phyloP scores from a whole-genome alignment of 208 protist genomes.

The Phytomonas sp. region DNA sequence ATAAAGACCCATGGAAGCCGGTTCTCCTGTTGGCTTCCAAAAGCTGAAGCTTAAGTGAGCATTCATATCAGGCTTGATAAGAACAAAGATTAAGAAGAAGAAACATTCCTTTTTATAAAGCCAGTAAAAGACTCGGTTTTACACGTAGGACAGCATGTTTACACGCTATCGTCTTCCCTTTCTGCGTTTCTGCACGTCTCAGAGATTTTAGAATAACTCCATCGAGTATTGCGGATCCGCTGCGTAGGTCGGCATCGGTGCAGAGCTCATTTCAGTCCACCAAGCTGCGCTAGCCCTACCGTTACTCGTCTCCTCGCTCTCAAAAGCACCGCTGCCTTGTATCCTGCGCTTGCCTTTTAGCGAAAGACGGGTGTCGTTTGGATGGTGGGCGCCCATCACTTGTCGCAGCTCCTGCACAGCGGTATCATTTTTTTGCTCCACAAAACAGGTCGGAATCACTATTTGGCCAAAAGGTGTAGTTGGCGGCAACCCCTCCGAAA shows the following conservation, averaged over 20 bases:
- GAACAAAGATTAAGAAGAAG: constrained; percentile 6
- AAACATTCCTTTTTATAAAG: constrained; percentile 4
- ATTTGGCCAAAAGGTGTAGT: constrained; percentile 73
- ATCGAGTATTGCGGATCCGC: constrained; percentile 86
- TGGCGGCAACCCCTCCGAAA: constrained; percentile 16
- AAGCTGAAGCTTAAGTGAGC: not conserved
- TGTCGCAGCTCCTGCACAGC: constrained; percentile 80
- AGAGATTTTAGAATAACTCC: constrained; percentile 64
- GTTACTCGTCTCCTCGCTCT: constrained; percentile 9
- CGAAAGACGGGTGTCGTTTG: constrained; percentile 52
- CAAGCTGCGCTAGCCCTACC: constrained; percentile 40
- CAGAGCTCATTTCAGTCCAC: constrained; percentile 80
- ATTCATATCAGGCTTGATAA: not conserved
- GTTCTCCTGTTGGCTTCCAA: not conserved
- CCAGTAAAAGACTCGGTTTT: not conserved
- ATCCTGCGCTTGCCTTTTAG: constrained; percentile 23
- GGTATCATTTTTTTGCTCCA: constrained; percentile 85
- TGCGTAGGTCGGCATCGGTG: constrained; percentile 72
- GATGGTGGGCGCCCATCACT: constrained; percentile 66
- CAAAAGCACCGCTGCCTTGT: constrained; percentile 26
- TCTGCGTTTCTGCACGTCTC: not conserved
- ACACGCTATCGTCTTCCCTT: not conserved
- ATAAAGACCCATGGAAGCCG: not conserved
- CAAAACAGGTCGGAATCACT: constrained; percentile 73
- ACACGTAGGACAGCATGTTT: not conserved